Evolutionary conservation across 345 rosid species (phyloP), one percentile per base, ranked within the genome.

Genomic region (Acer saccharum): DNA sequence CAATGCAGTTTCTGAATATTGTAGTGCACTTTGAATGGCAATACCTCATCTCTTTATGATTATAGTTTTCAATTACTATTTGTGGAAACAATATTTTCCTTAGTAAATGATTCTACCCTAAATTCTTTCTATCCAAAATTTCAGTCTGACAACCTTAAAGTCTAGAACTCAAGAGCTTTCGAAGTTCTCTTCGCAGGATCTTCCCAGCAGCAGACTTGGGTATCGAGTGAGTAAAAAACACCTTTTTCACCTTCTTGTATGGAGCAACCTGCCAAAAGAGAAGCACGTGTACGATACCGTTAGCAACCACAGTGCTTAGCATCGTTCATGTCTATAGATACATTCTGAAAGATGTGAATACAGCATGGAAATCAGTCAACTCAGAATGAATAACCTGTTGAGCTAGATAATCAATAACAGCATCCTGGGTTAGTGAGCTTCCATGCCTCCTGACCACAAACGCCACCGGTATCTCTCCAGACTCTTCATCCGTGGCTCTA

Each of bases 141-240:
- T 69, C 58, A 69, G 13, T n/a, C 39, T 69, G 10, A 23, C 43
- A 72, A 72, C 20, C 39, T 83, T 74, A 92, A 50, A 94, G 84
- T 81, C 85, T 87, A 41, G 92, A 90, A 66, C 78, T 71, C 75
- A 83, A 44, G 1, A 58, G 66, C 64, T 77, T 82, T 83, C 52
- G 87, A 48, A 95, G 94, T 75, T 91, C 94, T 79, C 85, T 88
- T 65, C 98, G 79, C 39, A 93, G 90, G 81, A 90, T 88, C 92
- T 93, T 93, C 69, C 98, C 95, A 10, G 98, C 87, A 29, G 94
- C 84, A 43, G 98, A 90, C 82, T 86, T 93, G 10, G 98, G 97
- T 79, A 93, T 90, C 13, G 83, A 79, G 79, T 60, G 43, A 23
- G 84, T 84, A 76, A 95, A 91, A 29, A 88, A 71, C 78, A 93